These are phyloP conservation scores for Lepiota venenata DNA, from an alignment of 768 basidiomycete genomes.

Conservation along the genomic window DNA sequence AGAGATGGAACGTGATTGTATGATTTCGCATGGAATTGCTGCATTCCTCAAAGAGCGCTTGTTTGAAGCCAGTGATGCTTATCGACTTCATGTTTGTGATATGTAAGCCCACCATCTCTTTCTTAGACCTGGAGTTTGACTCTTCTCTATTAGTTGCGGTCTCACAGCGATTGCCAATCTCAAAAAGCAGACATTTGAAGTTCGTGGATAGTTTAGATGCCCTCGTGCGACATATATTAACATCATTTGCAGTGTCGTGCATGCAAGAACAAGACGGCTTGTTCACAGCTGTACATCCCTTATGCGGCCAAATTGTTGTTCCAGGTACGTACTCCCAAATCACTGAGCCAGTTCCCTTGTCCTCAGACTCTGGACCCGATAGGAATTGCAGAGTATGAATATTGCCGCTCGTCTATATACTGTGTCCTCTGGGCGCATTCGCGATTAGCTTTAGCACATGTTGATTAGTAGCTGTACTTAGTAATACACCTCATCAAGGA, in stretches of 20 bases:
- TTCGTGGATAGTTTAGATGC: slow-evolving; percentile 19
- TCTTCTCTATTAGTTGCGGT: slow-evolving; percentile 62
- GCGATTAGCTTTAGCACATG: slow-evolving; percentile 46
- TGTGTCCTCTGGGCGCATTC: slow-evolving; percentile 81
- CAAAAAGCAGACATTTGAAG: slow-evolving; percentile 98
- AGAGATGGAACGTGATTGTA: slow-evolving; percentile 99
- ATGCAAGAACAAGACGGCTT: slow-evolving; percentile 95
- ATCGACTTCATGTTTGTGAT: slow-evolving; percentile 94
- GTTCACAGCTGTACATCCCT: slow-evolving; percentile 88
- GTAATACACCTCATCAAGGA: slow-evolving; percentile 27
- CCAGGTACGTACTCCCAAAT: slow-evolving; percentile 57
- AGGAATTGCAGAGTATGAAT: slow-evolving; percentile 96
- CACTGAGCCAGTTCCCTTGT: background rate
- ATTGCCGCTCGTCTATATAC: slow-evolving; percentile 87
- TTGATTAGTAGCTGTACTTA: slow-evolving; percentile 28
- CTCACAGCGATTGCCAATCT: slow-evolving; percentile 97
- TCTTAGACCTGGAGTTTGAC: slow-evolving; percentile 10
- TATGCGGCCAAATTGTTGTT: slow-evolving; percentile 96
- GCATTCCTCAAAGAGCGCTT: slow-evolving; percentile 97
- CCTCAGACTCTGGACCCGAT: background rate
- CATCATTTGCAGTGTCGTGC: slow-evolving; percentile 66
- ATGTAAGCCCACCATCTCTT: slow-evolving; percentile 55
- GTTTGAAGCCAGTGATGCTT: slow-evolving; percentile 91
- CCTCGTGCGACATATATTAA: background rate
- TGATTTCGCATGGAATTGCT: slow-evolving; percentile 99